Evolutionary conservation across 352 stramenopile genomes (phyloP).

Genomic region (Thalassiosira allenii): DNA sequence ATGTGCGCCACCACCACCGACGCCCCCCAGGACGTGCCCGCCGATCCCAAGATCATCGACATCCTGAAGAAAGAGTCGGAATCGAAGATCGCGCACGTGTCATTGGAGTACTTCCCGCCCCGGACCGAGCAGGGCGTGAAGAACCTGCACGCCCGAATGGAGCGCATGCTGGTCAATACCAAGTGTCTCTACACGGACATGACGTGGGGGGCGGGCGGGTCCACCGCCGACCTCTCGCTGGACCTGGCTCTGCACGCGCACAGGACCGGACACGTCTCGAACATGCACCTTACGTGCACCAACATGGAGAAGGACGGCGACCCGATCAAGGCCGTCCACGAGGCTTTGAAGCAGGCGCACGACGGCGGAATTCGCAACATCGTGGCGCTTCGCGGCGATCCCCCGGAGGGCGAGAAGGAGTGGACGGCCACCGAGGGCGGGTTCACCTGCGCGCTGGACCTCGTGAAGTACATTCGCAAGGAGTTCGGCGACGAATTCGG

Average conservation of each 20-base stretch:
- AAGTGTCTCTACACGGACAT: constrained; percentile 98
- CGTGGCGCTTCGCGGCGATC: constrained; percentile 96
- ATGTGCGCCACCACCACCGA: constrained; percentile 17
- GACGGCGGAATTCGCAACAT: constrained; percentile 98
- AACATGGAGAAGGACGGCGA: constrained; percentile 94
- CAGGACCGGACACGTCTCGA: constrained; percentile 82
- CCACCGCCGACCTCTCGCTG: constrained; percentile 94
- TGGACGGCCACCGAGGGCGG: constrained; percentile 90
- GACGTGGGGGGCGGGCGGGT: constrained; percentile 98
- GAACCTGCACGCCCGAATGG: constrained; percentile 97
- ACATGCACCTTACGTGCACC: constrained; percentile 94
- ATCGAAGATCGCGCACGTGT: constrained; percentile 71
- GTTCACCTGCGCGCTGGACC: constrained; percentile 94
- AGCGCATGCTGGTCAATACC: constrained; percentile 90
- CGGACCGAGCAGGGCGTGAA: constrained; percentile 92
- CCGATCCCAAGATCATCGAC: constrained; percentile 84
- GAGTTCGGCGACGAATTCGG: constrained; percentile 96
- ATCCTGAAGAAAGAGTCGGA: constrained; percentile 66
- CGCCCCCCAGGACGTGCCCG: constrained; percentile 14
- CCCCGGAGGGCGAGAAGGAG: constrained; percentile 90
- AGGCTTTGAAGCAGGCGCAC: constrained; percentile 91
- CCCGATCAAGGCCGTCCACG: constrained; percentile 88
- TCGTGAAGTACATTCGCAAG: constrained; percentile 96
- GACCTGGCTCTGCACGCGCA: constrained; percentile 90
- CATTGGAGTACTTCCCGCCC: constrained; percentile 99